Percentiles rank a stretch among this genome's conserved stretches.
Evolutionary conservation across 805 yeast genomes (phyloP).

Genomic region (Metschnikowia colocasiae): DNA sequence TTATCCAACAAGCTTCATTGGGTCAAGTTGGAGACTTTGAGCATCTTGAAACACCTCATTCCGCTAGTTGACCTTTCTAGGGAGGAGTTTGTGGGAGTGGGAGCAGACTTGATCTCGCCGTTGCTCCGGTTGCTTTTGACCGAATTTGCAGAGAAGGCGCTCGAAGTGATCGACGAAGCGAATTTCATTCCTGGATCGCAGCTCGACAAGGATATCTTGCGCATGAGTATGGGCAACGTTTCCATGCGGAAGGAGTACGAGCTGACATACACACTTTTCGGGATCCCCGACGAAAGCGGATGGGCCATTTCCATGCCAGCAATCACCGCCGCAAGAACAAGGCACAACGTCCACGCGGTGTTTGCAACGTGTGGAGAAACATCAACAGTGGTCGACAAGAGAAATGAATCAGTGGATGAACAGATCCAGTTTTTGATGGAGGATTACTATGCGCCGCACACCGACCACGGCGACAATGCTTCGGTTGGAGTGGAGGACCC

Average conservation of each 20-base stretch:
- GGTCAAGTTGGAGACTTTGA: constrained; percentile 80
- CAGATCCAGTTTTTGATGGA: constrained; percentile 57
- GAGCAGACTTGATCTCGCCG: constrained; percentile 94
- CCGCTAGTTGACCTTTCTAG: constrained; percentile 73
- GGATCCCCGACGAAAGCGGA: constrained; percentile 91
- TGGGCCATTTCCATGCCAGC: constrained; percentile 98
- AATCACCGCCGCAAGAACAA: constrained; percentile 78
- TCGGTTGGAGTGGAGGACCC: constrained; percentile 55
- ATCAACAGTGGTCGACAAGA: constrained; percentile 26
- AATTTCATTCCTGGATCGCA: constrained; percentile 84
- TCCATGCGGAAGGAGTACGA: constrained; percentile 78
- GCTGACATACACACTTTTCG: constrained; percentile 83
- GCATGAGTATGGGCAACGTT: constrained; percentile 86
- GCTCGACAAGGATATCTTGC: constrained; percentile 83
- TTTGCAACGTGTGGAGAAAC: constrained; percentile 73
- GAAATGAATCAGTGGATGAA: constrained; percentile 25
- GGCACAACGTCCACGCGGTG: constrained; percentile 94
- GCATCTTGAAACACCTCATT: constrained; percentile 65
- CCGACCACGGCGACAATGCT: constrained; percentile 41
- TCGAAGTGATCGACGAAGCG: constrained; percentile 86
- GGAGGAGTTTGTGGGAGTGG: constrained; percentile 81
- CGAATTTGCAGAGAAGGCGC: constrained; percentile 82
- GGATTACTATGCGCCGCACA: constrained; percentile 43
- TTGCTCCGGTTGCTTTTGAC: constrained; percentile 73
- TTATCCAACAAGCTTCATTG: constrained; percentile 72